Conservation (phyloP, 495 filamentous ascomycete genomes). For the Ascodesmis nigricans region DNA sequence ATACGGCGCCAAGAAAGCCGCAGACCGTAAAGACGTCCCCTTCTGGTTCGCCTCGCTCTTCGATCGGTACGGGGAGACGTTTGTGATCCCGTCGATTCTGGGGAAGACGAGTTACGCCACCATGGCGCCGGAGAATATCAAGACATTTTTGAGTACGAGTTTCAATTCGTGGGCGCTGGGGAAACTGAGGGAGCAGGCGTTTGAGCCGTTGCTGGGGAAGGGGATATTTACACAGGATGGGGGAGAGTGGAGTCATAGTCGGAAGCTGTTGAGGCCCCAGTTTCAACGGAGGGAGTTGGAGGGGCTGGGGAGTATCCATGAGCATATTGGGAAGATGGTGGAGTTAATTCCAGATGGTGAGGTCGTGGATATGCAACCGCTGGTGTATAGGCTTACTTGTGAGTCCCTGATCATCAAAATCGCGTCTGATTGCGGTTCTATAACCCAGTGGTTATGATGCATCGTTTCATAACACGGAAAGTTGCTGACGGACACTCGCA, state of each 20-base stretch:
- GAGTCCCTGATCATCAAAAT: too few species aligned
- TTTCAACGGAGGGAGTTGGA: slow-evolving; percentile 39
- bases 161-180: slow-evolving; percentile 41
- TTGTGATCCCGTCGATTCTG: too few species aligned
- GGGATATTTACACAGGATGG: slow-evolving; percentile 56
- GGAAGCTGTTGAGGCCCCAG: slow-evolving; percentile 39
- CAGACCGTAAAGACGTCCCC: too few species aligned
- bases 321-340: slow-evolving; percentile 34
- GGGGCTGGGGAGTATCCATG: slow-evolving; percentile 37
- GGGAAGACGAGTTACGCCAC: slow-evolving; percentile 24
- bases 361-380: slow-evolving; percentile 38
- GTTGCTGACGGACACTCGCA: too few species aligned
- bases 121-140: slow-evolving; percentile 57
- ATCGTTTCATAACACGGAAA: too few species aligned
- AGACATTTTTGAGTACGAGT: slow-evolving; percentile 36
- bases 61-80: too few species aligned
- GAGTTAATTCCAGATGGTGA: slow-evolving; percentile 28
- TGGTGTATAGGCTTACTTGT: slow-evolving; percentile 48
- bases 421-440: too few species aligned
- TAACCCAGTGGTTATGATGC: too few species aligned
- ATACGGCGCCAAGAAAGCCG: too few species aligned
- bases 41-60: too few species aligned
- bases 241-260: slow-evolving; percentile 38
- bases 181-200: slow-evolving; percentile 25
- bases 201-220: slow-evolving; percentile 37